Conservation (phyloP, 2,329 filamentous ascomycete genomes). For the Neonectria sp. region DNA sequence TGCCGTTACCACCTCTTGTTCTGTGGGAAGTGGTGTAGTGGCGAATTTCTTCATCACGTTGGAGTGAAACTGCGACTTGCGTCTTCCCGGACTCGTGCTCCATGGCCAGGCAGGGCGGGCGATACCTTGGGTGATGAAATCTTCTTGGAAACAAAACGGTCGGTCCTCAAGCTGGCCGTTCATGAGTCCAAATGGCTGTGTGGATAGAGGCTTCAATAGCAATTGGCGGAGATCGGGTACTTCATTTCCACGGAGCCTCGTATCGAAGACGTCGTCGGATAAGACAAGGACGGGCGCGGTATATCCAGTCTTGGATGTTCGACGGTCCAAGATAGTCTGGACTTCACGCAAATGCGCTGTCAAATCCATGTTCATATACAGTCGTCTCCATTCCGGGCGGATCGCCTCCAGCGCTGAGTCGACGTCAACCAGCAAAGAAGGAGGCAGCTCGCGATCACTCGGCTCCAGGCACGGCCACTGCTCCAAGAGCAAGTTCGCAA, state of each 20-base stretch:
- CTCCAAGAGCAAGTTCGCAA: conserved; percentile 40
- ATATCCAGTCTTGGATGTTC: conserved; percentile 29
- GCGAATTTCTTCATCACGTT: neutral
- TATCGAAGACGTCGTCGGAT: conserved; percentile 36
- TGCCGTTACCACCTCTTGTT: conserved; percentile 19
- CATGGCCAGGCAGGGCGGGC: conserved; percentile 17
- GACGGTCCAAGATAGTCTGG: conserved; percentile 39
- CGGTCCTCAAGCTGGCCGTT: neutral
- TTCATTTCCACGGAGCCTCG: conserved; percentile 40
- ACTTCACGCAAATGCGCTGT: conserved; percentile 37
- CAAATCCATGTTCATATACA: conserved; percentile 43
- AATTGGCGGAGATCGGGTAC: conserved; percentile 36
- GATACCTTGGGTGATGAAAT: conserved; percentile 11
- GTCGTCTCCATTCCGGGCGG: conserved; percentile 45
- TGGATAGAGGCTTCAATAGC: conserved; percentile 31
- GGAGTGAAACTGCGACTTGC: neutral
- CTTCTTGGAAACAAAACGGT: conserved; percentile 16
- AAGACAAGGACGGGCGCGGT: conserved; percentile 24
- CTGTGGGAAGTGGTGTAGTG: conserved; percentile 17
- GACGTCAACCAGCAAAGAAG: conserved; percentile 41
- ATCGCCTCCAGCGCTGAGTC: conserved; percentile 41
- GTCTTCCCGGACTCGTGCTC: neutral
- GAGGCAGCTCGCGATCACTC: conserved; percentile 28
- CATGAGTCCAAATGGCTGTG: neutral
- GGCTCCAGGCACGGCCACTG: conserved; percentile 48